Conservation (phyloP, 2,329 filamentous ascomycete genomes). For the Fusarium circinatum region DNA sequence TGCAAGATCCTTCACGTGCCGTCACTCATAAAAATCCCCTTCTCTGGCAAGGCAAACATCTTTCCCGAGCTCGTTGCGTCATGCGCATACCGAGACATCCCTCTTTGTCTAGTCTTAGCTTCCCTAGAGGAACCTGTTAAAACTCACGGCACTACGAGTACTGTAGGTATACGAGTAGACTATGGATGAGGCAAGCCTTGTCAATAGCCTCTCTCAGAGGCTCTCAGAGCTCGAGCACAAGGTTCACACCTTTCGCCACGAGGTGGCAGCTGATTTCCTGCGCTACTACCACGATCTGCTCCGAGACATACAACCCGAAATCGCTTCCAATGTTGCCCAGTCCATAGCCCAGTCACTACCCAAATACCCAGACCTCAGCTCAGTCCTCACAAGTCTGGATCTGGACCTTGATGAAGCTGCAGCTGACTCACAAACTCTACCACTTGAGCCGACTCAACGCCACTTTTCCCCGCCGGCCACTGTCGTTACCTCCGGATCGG, state of each 20-base stretch:
- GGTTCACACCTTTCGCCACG: conserved; percentile 65
- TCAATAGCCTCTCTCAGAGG: conserved; percentile 63
- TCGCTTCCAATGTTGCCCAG: conserved; percentile 58
- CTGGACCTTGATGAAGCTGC: conserved; percentile 45
- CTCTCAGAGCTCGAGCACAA: conserved; percentile 66
- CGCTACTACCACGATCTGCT: conserved; percentile 64
- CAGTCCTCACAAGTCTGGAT: conserved; percentile 49
- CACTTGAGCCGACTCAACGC: conserved; percentile 46
- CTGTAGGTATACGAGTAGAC: conserved; percentile 6
- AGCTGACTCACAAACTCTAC: conserved; percentile 51
- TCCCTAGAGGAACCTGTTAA: conserved; percentile 47
- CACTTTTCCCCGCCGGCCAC: conserved; percentile 46
- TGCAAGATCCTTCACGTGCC: conserved; percentile 26
- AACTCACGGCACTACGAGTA: conserved; percentile 29
- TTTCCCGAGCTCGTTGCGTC: conserved; percentile 44
- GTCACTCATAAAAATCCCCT: conserved; percentile 30
- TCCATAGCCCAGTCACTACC: conserved; percentile 57
- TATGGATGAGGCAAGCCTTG: conserved; percentile 57
- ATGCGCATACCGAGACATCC: conserved; percentile 50
- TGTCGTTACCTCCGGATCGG: conserved; percentile 43
- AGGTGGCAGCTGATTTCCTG: conserved; percentile 67
- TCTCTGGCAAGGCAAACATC: conserved; percentile 23
- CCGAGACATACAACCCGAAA: conserved; percentile 56
- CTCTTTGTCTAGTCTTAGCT: conserved; percentile 46
- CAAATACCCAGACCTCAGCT: conserved; percentile 58